Evolutionary conservation across 805 yeast genomes (phyloP), one percentile per base, ranked within the genome.

Genomic region (Huiozyma sinensis): DNA sequence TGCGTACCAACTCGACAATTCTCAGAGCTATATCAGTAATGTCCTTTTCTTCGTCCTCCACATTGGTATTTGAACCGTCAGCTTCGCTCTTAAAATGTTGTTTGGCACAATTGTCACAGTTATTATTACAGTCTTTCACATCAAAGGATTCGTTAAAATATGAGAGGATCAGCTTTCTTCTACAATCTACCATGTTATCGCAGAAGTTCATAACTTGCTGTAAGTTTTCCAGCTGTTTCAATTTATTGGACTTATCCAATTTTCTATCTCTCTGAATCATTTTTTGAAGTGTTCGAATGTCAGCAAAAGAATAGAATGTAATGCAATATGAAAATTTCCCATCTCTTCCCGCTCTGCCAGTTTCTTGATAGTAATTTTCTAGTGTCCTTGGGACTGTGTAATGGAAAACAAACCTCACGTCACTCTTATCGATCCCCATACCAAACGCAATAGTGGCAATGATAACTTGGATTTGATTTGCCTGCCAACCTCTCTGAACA

Each of bases 401-500:
- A 65, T 92, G 98, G 36, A 86, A 78, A 4, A 92, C 97, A 67
- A 73, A 89, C 39, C 98, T 69, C 9, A 92, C 98, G 63, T 92
- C 95, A 0, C 96, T 84, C 61, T 92, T 92, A 65, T 92, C 98
- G 45, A 92, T 90, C 40, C 98, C 98, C 98, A 92, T 92, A 28
- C 98, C 98, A 71, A 92, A 92, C 0, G 98, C 98, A 55, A 92
- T 83, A 0, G 98, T 92, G 0, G 98, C 98, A 67, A 97, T 90
- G 10, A 92, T 88, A 1, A 89, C 82, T 57, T 81, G 82, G 24
- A 81, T 65, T 17, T 63, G 60, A 44, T 83, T 81, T 1, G 65
- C 58, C 61, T 92, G 98, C 98, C 98, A 92, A 31, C 65, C 68
- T 24, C 67, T 67, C 62, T 92, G 98, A n/a, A 87, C 77, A 3